Base-by-base conservation (phyloP, 2,329 filamentous ascomycete genomes). In the Aphanoascus verrucosus region DNA sequence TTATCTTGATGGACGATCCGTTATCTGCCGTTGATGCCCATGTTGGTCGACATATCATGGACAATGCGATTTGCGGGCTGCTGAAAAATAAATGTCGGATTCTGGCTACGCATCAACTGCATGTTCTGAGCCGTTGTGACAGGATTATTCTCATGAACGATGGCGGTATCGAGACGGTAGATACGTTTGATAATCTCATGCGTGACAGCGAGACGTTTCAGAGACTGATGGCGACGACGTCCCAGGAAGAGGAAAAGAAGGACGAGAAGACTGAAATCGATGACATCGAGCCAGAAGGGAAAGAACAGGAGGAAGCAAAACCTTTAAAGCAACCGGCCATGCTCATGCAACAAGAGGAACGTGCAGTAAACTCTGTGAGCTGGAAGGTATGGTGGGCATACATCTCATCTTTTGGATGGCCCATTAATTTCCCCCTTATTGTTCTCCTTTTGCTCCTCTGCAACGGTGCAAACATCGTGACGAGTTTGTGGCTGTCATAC, bases 101-200 rank as follows among this genome's bases (percentile, higher is more conserved):
- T 34, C 76, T 98, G 32, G 93, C 91, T 0, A 98, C 93, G 0
- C 93, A 98, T 68, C 91, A 97, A 67, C 80, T 97, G 12, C 93
- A 94, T 75, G 90, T 97, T 5, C 78, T 97, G 5, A 89, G 80
- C 64, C 84, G 89, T 34, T 96, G 89, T 62, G 91, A 97, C 65
- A 80, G 91, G 34, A 91, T 97, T 59, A 82, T 97, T 47, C 90
- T 89, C 82, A 90, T 98, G 81, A 86, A 96, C 53, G 82, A 83
- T 14, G 93, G 93, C 43, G 81, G 77, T 52, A 86, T 97, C 52
- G 81, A 86, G 66, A 88, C 89, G 3, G 75, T 96, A 38, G 90
- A 93, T 60, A 96, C 90, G 0, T 97, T 91, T 62, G 82, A 87
- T 34, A 90, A 94, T 55, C 77, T 97, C 15, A 94, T 95, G 84